Percentiles rank a stretch among this genome's conserved stretches.
These are phyloP conservation scores for Melocanna baccifera DNA, from an alignment of 176 grass and related monocot species.

Conservation along the genomic window DNA sequence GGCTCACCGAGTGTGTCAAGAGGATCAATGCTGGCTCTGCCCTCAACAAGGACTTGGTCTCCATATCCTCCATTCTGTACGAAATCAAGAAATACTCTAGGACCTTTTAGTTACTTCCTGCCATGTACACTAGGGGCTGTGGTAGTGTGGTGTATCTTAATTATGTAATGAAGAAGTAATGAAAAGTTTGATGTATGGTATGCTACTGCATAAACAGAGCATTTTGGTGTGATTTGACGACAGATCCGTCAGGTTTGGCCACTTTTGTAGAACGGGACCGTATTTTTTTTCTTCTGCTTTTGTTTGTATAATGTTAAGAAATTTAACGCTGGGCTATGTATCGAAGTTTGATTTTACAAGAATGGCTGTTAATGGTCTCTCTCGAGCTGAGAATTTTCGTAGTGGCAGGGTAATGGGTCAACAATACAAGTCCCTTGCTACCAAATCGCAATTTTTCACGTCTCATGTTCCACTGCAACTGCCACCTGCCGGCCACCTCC, in stretches of 20 bases:
- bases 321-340: neutral
- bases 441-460: neutral
- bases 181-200: neutral
- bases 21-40: slow-evolving; percentile 64
- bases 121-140: slow-evolving; percentile 39
- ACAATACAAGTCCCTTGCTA: neutral
- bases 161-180: neutral
- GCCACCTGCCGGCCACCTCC: neutral
- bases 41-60: slow-evolving; percentile 87
- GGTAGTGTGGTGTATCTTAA: slow-evolving; percentile 22
- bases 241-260: neutral
- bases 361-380: neutral
- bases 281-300: neutral
- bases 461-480: neutral
- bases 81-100: slow-evolving; percentile 98
- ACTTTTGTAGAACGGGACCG: neutral
- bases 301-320: neutral
- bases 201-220: slow-evolving; percentile 3
- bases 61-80: slow-evolving; percentile 92
- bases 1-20: slow-evolving; percentile 81
- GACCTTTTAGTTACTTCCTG: slow-evolving; percentile 61
- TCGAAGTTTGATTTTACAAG: neutral
- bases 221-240: slow-evolving; percentile 16
- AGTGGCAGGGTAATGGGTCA: neutral
- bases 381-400: neutral